Conservation (phyloP, 2,329 filamentous ascomycete species). For the Cadophora sp. region DNA sequence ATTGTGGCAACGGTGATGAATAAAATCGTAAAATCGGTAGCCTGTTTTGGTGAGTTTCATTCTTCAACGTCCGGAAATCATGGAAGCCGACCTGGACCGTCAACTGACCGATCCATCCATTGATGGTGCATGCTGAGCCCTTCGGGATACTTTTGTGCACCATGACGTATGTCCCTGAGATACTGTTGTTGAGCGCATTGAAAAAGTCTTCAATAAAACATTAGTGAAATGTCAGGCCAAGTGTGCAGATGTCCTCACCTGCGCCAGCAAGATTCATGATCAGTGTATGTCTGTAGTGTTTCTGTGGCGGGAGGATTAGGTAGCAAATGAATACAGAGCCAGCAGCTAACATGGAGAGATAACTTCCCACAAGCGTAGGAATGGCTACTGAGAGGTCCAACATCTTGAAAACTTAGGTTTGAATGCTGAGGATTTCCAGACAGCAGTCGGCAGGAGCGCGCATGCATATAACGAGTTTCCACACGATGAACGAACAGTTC, state of each 20-base stretch:
- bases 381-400: conserved; percentile 32
- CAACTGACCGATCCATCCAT: conserved; percentile 54
- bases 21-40: conserved; percentile 51
- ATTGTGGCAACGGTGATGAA: conserved; percentile 53
- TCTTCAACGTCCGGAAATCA: neutral
- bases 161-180: conserved; percentile 29
- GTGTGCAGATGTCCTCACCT: conserved; percentile 19
- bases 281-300: conserved; percentile 36
- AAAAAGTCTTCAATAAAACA: conserved; percentile 19
- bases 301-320: conserved; percentile 31
- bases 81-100: conserved; percentile 47
- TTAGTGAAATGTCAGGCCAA: neutral
- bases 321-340: conserved; percentile 32
- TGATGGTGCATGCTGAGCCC: conserved; percentile 48
- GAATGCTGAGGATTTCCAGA: neutral
- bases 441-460: neutral
- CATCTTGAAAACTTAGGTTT: conserved; percentile 15
- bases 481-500: neutral
- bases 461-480: neutral
- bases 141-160: conserved; percentile 26
- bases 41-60: conserved; percentile 25
- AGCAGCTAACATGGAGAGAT: conserved; percentile 32
- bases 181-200: conserved; percentile 28
- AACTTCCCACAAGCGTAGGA: conserved; percentile 32
- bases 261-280: conserved; percentile 35